Evolutionary conservation across 768 basidiomycete species (phyloP).

Genomic region (Cubamyces sp.): DNA sequence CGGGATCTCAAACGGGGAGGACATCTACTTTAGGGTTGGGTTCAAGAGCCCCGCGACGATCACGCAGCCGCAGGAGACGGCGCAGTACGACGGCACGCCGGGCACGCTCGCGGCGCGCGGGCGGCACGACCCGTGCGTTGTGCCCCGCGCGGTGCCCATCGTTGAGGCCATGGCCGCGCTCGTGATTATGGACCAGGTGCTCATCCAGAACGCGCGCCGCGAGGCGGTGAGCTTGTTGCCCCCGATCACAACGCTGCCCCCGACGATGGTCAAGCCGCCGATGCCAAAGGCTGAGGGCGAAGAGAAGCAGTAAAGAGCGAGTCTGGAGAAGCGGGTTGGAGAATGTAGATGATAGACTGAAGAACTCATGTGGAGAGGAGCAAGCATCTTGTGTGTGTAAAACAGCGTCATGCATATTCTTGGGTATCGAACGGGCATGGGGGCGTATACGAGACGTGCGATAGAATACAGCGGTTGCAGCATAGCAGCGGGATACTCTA

Average conservation of each 20-base stretch:
- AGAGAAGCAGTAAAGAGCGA: background rate
- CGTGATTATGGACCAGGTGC: conserved; percentile 91
- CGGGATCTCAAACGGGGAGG: conserved; percentile 96
- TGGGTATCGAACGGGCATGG: conserved; percentile 6
- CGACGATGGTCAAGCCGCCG: conserved; percentile 81
- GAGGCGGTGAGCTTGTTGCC: conserved; percentile 80
- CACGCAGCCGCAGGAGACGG: conserved; percentile 87
- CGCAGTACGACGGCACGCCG: conserved; percentile 89
- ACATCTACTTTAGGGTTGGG: conserved; percentile 95
- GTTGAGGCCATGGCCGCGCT: conserved; percentile 98
- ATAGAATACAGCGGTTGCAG: conserved; percentile 15
- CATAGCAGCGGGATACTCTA: conserved; percentile 11
- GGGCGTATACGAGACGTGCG: background rate
- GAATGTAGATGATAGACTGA: background rate
- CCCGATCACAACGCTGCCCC: conserved; percentile 84
- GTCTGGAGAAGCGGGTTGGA: background rate
- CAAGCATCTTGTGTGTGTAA: background rate
- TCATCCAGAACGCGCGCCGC: conserved; percentile 86
- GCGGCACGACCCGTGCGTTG: conserved; percentile 96
- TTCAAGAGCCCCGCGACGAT: conserved; percentile 99
- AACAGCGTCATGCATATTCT: background rate
- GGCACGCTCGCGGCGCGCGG: conserved; percentile 91
- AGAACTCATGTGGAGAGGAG: background rate
- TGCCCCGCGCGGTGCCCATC: conserved; percentile 95
- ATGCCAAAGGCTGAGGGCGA: conserved; percentile 1